Percentiles rank a stretch among this genome's conserved stretches.
Conservation (phyloP, 306 rosid genomes). For the Cyamopsis tetragonoloba region DNA sequence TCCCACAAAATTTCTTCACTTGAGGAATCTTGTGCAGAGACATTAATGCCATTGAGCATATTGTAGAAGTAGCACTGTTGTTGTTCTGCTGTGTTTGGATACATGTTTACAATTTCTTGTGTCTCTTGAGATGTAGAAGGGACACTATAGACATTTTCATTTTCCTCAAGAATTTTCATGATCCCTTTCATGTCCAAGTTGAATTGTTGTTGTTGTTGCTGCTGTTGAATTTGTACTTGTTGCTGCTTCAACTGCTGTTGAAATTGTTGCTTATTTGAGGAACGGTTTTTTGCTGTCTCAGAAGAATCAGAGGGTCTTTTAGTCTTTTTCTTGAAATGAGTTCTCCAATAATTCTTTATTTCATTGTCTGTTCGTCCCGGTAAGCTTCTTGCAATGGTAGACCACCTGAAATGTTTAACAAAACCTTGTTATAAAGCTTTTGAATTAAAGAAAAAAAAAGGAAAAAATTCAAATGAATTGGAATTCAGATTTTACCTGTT, state of each 20-base stretch:
- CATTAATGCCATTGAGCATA: conserved; percentile 42
- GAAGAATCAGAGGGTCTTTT: conserved; percentile 41
- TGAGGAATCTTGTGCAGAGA: conserved; percentile 41
- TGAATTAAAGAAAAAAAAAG: background rate
- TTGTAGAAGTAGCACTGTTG: conserved; percentile 44
- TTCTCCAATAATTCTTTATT: conserved; percentile 94
- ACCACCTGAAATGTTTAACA: conserved; percentile 54
- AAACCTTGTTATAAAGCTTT: background rate
- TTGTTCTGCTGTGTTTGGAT: conserved; percentile 42
- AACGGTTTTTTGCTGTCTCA: conserved; percentile 53
- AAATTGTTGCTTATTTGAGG: conserved; percentile 49
- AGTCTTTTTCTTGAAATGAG: conserved; percentile 82
- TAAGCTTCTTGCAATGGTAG: conserved; percentile 88
- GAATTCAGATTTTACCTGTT: conserved; percentile 58
- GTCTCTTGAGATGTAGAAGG: conserved; percentile 43
- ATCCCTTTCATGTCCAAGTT: conserved; percentile 62
- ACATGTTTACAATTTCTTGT: conserved; percentile 39
- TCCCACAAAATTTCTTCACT: conserved; percentile 69
- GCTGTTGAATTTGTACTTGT: conserved; percentile 24
- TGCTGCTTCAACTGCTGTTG: conserved; percentile 41
- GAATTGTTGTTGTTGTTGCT: conserved; percentile 39
- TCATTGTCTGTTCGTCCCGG: conserved; percentile 98
- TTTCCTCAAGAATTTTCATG: conserved; percentile 57
- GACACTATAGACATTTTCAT: conserved; percentile 36
- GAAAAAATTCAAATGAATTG: background rate